phyloP scores from a whole-genome alignment of 306 rosid species.

The Carpinus viminea region DNA sequence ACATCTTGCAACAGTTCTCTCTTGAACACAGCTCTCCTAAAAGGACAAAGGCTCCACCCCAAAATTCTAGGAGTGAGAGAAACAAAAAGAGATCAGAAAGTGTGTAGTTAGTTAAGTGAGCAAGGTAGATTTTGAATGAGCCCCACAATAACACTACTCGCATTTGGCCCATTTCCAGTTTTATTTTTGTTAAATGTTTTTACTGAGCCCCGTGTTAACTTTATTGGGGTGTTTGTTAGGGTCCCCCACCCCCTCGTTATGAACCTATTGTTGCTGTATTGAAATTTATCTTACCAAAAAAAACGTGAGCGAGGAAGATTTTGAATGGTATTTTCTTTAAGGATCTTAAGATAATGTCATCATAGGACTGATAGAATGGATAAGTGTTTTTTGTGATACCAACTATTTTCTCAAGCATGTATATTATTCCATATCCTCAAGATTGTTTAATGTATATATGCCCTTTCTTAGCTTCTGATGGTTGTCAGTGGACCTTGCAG shows the following conservation, averaged over 20 bases:
- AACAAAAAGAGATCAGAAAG: neutral
- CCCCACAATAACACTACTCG: no score
- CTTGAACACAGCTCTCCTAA: neutral
- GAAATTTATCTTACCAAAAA: no score
- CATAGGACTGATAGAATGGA: neutral
- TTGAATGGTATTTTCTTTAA: neutral
- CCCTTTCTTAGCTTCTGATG: neutral
- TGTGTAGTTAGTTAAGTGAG: neutral
- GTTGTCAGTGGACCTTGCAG: constrained; percentile 29
- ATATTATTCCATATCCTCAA: neutral
- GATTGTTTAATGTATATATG: neutral
- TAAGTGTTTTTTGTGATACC: neutral
- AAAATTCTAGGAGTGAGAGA: neutral
- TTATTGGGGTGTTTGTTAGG: no score
- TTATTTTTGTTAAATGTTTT: no score
- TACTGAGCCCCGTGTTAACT: no score
- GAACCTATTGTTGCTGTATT: no score
- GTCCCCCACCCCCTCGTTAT: no score
- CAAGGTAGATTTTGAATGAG: neutral
- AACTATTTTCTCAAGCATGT: neutral
- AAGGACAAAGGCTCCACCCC: neutral
- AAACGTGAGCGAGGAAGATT: neutral
- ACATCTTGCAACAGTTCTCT: neutral
- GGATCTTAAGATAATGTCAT: neutral
- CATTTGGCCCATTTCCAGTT: no score